These are phyloP conservation scores for Salix purpurea DNA, from an alignment of 345 rosid species.

Conservation along the genomic window DNA sequence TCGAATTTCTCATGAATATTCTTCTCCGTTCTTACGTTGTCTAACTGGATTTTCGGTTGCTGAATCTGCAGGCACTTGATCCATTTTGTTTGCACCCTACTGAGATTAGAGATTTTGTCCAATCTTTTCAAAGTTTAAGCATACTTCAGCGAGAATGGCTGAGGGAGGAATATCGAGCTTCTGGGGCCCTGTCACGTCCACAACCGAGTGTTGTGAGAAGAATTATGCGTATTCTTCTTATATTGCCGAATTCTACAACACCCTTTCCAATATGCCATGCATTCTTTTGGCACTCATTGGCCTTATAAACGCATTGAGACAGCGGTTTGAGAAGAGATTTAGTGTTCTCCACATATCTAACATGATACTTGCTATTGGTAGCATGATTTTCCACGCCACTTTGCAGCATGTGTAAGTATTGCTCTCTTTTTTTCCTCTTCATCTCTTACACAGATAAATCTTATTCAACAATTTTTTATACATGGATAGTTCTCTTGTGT, in stretches of 20 bases:
- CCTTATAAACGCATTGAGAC: conserved; percentile 69
- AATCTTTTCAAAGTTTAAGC: background rate
- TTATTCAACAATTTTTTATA: background rate
- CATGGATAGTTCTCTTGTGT: background rate
- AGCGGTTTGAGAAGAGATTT: conserved; percentile 87
- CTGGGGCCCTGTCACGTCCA: conserved; percentile 89
- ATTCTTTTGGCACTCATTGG: conserved; percentile 74
- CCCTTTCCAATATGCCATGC: conserved; percentile 65
- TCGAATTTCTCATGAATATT: too few relatives aligned
- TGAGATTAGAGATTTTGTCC: background rate
- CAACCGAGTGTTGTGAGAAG: conserved; percentile 69
- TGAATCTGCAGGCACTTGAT: background rate
- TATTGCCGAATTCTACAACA: conserved; percentile 81
- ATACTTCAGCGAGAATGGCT: conserved; percentile 45
- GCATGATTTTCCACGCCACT: conserved; percentile 86
- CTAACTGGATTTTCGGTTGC: background rate
- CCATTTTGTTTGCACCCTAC: too few relatives aligned
- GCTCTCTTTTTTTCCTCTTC: background rate
- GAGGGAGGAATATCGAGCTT: conserved; percentile 63
- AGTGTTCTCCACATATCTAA: conserved; percentile 80
- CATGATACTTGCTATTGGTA: conserved; percentile 78
- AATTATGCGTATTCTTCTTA: conserved; percentile 64
- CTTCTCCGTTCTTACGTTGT: too few relatives aligned
- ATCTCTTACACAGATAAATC: background rate
- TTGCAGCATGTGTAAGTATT: conserved; percentile 64